phyloP scores from a whole-genome alignment of 2,329 filamentous ascomycete genomes.

The Epicoccum sorghinum region DNA sequence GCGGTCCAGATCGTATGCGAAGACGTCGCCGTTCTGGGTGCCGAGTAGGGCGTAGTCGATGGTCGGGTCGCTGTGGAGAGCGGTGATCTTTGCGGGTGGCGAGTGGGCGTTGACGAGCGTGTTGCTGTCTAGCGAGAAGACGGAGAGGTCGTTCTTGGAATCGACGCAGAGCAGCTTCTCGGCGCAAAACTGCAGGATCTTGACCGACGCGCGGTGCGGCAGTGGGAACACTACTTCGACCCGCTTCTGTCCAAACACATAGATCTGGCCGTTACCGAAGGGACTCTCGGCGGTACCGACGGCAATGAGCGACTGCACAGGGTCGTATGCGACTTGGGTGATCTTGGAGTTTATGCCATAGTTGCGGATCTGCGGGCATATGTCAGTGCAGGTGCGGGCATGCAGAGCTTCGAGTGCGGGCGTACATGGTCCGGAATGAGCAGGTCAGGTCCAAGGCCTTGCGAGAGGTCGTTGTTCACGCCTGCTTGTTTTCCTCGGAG shows the following conservation, averaged over 20 bases:
- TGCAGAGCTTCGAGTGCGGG: constrained; percentile 16
- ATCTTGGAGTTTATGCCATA: constrained; percentile 66
- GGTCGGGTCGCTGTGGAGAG: constrained; percentile 82
- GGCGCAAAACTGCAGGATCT: constrained; percentile 80
- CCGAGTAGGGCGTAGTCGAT: constrained; percentile 93
- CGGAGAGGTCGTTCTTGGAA: constrained; percentile 79
- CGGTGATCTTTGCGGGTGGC: constrained; percentile 76
- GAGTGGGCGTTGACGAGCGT: constrained; percentile 71
- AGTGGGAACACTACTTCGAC: constrained; percentile 78
- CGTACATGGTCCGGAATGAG: constrained; percentile 82
- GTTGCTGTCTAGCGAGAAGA: constrained; percentile 81
- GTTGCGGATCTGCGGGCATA: constrained; percentile 36
- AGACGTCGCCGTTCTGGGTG: constrained; percentile 79
- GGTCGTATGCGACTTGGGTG: constrained; percentile 87
- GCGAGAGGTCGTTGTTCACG: constrained; percentile 88
- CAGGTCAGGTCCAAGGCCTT: constrained; percentile 75
- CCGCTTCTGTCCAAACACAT: constrained; percentile 82
- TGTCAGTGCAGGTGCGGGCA: constrained; percentile 23
- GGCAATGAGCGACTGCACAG: constrained; percentile 89
- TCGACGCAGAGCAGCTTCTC: constrained; percentile 87
- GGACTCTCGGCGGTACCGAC: constrained; percentile 88
- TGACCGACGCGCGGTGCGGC: constrained; percentile 74
- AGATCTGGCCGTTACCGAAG: constrained; percentile 85
- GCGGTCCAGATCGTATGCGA: constrained; percentile 92
- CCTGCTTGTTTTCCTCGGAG: constrained; percentile 92